phyloP scores from a whole-genome alignment of 2,329 filamentous ascomycete species.

The Xylaria sp. region DNA sequence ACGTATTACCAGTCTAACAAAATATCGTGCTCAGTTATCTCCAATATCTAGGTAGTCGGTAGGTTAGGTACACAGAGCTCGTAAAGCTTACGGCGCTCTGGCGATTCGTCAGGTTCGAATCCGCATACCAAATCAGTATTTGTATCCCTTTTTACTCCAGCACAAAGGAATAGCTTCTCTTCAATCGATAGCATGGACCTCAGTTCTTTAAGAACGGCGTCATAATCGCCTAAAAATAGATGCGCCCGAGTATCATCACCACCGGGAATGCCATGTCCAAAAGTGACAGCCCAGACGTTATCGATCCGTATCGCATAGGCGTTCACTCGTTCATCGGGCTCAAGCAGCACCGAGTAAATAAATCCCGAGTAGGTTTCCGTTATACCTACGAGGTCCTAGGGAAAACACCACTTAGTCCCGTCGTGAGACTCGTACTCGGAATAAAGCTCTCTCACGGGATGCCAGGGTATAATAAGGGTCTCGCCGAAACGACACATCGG shows the following conservation, averaged over 20 bases:
- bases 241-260: conserved; percentile 60
- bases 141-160: conserved; percentile 20
- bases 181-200: conserved; percentile 54
- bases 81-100: no score
- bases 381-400: conserved; percentile 51
- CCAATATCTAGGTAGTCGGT: no score
- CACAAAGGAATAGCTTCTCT: conserved; percentile 39
- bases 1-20: no score
- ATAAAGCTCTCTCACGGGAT: conserved; percentile 60
- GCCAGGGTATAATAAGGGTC: conserved; percentile 69
- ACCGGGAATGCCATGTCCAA: conserved; percentile 66
- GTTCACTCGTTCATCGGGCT: conserved; percentile 55
- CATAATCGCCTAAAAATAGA: conserved; percentile 62
- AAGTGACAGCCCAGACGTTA: conserved; percentile 64
- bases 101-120: conserved; percentile 14
- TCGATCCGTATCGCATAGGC: conserved; percentile 64
- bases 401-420: conserved; percentile 59
- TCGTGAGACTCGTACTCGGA: conserved; percentile 15
- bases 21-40: no score
- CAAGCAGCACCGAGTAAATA: conserved; percentile 68
- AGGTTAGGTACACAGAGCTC: no score
- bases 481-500: conserved; percentile 59
- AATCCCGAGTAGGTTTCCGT: conserved; percentile 59
- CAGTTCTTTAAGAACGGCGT: conserved; percentile 49
- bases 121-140: conserved; percentile 26